Percentiles rank a stretch among this genome's conserved stretches.
phyloP scores from a whole-genome alignment of 805 yeast species.

The Candida stauntonica region DNA sequence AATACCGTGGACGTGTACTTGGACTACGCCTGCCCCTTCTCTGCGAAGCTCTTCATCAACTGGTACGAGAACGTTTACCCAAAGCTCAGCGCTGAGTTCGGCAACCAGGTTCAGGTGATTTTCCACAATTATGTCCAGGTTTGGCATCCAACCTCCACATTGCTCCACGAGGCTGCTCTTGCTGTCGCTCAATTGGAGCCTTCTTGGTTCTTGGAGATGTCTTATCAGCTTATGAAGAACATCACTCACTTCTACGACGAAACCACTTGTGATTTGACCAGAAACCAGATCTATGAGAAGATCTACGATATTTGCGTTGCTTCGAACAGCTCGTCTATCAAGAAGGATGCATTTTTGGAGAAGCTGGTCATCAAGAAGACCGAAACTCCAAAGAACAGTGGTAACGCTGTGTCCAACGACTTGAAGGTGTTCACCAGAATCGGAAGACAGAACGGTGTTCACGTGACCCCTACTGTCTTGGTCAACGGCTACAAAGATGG shows the following conservation, averaged over 20 bases:
- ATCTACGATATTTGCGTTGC: constrained; percentile 48
- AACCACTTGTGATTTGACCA: constrained; percentile 46
- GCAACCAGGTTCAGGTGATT: constrained; percentile 52
- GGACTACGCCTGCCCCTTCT: constrained; percentile 77
- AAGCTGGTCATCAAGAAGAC: constrained; percentile 24
- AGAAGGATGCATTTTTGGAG: constrained; percentile 30
- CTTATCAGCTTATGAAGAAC: constrained; percentile 51
- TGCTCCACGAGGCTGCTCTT: constrained; percentile 66
- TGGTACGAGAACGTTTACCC: constrained; percentile 53
- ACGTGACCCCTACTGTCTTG: constrained; percentile 78
- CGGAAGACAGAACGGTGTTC: constrained; percentile 73
- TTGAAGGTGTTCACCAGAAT: constrained; percentile 69
- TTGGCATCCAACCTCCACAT: constrained; percentile 78
- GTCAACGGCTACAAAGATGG: constrained; percentile 62
- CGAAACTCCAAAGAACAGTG: constrained; percentile 39
- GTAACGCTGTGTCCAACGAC: constrained; percentile 57
- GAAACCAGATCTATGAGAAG: constrained; percentile 51
- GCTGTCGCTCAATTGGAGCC: constrained; percentile 62
- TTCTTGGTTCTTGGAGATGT: constrained; percentile 50
- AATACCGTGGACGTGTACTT: constrained; percentile 57
- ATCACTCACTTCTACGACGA: constrained; percentile 58
- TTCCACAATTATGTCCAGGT: constrained; percentile 80
- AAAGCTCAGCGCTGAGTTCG: constrained; percentile 37
- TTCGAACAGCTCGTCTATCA: constrained; percentile 30
- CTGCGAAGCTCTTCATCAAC: constrained; percentile 58